Percentiles rank a stretch among this genome's conserved stretches.
Evolutionary conservation across 306 rosid genomes (phyloP).

Genomic region (Luffa aegyptiaca): DNA sequence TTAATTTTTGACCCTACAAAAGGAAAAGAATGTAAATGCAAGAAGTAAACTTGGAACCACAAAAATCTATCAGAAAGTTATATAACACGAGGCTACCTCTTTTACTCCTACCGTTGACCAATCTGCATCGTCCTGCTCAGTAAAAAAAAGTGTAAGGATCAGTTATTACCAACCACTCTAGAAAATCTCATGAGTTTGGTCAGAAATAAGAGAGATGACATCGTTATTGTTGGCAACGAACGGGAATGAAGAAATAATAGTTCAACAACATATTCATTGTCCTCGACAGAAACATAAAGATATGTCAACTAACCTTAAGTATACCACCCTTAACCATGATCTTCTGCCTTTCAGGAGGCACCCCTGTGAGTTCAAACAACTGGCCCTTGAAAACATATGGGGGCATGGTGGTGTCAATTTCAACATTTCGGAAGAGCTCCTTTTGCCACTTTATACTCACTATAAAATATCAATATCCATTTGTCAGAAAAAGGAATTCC

Average conservation of each 20-base stretch:
- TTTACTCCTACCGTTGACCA: constrained; percentile 84
- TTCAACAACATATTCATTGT: not conserved
- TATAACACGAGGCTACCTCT: constrained; percentile 28
- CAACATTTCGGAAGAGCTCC: constrained; percentile 66
- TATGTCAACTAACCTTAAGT: constrained; percentile 51
- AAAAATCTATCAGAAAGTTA: constrained; percentile 6
- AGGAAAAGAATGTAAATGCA: not conserved
- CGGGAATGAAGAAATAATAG: not conserved
- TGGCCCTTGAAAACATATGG: constrained; percentile 93
- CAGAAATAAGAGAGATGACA: not conserved
- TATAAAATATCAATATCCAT: constrained; percentile 15
- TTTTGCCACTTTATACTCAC: constrained; percentile 96
- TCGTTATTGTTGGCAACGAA: not conserved
- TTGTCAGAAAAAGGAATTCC: not conserved
- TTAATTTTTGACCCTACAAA: constrained; percentile 87
- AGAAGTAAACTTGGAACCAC: not conserved
- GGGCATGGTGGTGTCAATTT: constrained; percentile 79
- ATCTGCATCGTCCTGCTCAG: constrained; percentile 81
- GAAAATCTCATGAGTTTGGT: not conserved
- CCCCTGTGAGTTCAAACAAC: constrained; percentile 84
- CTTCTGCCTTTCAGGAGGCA: constrained; percentile 95
- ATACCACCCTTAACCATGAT: constrained; percentile 99
- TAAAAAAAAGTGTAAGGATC: not conserved
- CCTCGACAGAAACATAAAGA: not conserved
- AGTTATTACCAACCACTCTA: not conserved